Evolutionary conservation across 345 rosid genomes (phyloP).

Genomic region (Salix caprea): DNA sequence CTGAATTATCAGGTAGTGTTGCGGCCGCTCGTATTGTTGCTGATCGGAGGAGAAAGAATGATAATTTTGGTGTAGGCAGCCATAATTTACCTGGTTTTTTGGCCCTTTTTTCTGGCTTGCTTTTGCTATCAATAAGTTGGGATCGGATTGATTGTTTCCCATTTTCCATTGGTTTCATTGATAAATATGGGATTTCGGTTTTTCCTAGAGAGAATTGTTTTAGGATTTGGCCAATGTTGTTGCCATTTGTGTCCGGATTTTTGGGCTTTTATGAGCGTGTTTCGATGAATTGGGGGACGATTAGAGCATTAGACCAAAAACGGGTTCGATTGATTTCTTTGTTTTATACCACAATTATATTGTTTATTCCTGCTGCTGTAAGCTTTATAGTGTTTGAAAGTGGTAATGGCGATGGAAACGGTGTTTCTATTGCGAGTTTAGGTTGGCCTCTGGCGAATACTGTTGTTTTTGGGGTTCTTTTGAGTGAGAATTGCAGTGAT

Average conservation of each 20-base stretch:
- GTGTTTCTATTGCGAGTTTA: conserved; percentile 50
- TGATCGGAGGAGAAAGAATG: conserved; percentile 22
- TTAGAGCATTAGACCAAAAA: conserved; percentile 60
- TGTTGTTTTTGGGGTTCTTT: conserved; percentile 79
- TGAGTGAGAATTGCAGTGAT: conserved; percentile 69
- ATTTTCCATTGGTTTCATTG: conserved; percentile 36
- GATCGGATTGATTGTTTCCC: conserved; percentile 87
- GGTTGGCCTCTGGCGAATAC: conserved; percentile 91
- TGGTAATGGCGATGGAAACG: conserved; percentile 23
- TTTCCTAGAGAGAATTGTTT: conserved; percentile 56
- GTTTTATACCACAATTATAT: conserved; percentile 57
- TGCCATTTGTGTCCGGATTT: conserved; percentile 82
- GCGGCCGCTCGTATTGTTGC: conserved; percentile 53
- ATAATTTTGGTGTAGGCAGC: conserved; percentile 2
- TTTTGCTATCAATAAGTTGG: conserved; percentile 78
- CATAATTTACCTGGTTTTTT: conserved; percentile 53
- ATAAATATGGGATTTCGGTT: conserved; percentile 39
- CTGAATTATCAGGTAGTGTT: conserved; percentile 69
- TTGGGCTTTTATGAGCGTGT: conserved; percentile 80
- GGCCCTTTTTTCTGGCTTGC: conserved; percentile 53
- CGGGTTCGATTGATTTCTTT: conserved; percentile 62
- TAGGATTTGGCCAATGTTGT: conserved; percentile 75
- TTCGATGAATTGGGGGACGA: conserved; percentile 59
- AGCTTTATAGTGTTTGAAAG: conserved; percentile 48
- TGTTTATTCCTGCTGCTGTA: conserved; percentile 69